These are phyloP conservation scores for Benincasa hispida DNA, from an alignment of 306 rosid species.

Conservation along the genomic window DNA sequence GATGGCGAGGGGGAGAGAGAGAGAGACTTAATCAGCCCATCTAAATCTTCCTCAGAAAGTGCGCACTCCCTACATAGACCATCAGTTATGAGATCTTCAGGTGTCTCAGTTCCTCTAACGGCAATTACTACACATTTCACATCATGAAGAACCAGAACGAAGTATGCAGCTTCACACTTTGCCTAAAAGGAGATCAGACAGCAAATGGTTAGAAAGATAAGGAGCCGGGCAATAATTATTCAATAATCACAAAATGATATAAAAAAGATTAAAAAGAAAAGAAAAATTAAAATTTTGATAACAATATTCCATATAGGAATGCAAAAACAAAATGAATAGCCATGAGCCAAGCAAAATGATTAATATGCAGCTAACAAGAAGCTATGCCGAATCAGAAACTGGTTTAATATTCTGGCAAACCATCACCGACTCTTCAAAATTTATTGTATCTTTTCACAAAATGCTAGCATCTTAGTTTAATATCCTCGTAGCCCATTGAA, in stretches of 20 bases:
- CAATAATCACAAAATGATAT: neutral
- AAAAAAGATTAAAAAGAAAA: neutral
- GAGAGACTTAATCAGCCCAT: slow-evolving; percentile 65
- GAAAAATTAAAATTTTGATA: neutral
- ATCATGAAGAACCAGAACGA: slow-evolving; percentile 74
- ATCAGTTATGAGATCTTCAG: slow-evolving; percentile 86
- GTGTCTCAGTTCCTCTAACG: slow-evolving; percentile 93
- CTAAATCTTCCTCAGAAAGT: slow-evolving; percentile 64
- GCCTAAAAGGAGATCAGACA: slow-evolving; percentile 27
- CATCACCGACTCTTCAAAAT: neutral
- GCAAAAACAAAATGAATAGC: neutral
- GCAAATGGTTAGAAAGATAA: slow-evolving; percentile 3
- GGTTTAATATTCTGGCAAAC: neutral
- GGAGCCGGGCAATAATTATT: neutral
- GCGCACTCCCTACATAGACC: slow-evolving; percentile 68
- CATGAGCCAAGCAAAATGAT: neutral
- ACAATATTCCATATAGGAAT: neutral
- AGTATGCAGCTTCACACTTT: slow-evolving; percentile 83
- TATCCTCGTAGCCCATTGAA: neutral
- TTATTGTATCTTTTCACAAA: neutral
- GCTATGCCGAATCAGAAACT: neutral
- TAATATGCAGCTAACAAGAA: neutral
- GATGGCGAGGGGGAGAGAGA: slow-evolving; percentile 10
- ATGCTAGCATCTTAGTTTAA: neutral
- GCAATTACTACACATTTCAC: slow-evolving; percentile 55